Evolutionary conservation across 768 basidiomycete genomes (phyloP).

Genomic region (Pleurotus djamor): DNA sequence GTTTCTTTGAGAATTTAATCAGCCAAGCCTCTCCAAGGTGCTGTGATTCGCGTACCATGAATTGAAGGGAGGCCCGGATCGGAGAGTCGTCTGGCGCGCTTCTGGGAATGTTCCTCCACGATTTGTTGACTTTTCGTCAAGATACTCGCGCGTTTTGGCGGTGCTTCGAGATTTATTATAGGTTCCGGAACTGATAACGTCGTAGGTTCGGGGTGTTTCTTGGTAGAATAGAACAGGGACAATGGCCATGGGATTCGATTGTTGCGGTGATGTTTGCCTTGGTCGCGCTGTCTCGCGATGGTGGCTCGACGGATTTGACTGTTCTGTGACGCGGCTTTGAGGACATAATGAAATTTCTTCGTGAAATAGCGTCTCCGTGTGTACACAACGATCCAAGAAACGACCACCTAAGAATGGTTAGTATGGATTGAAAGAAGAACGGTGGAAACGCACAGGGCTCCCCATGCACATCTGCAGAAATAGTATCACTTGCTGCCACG

Average conservation of each 20-base stretch:
- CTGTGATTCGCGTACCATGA: neutral
- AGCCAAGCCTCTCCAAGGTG: neutral
- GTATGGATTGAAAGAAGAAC: neutral
- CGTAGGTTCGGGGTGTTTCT: neutral
- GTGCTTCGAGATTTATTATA: conserved; percentile 1
- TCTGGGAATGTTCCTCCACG: neutral
- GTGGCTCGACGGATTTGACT: conserved; percentile 3
- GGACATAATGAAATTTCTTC: conserved; percentile 60
- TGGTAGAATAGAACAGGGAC: neutral
- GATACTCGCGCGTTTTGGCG: conserved; percentile 3
- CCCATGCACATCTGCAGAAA: conserved; percentile 83
- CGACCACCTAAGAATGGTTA: conserved; percentile 48
- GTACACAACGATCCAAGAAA: conserved; percentile 84
- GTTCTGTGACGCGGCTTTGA: conserved; percentile 20
- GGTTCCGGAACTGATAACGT: neutral
- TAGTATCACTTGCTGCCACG: conserved; percentile 66
- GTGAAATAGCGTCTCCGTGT: conserved; percentile 73
- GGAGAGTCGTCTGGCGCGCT: conserved; percentile 1
- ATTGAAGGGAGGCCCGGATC: conserved; percentile 4
- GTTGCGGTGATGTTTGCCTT: neutral
- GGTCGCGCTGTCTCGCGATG: neutral
- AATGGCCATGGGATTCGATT: neutral
- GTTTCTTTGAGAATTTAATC: neutral
- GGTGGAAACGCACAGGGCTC: conserved; percentile 55
- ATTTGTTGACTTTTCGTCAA: conserved; percentile 5